phyloP scores from a whole-genome alignment of 345 rosid genomes.

The Euphorbia lathyris region DNA sequence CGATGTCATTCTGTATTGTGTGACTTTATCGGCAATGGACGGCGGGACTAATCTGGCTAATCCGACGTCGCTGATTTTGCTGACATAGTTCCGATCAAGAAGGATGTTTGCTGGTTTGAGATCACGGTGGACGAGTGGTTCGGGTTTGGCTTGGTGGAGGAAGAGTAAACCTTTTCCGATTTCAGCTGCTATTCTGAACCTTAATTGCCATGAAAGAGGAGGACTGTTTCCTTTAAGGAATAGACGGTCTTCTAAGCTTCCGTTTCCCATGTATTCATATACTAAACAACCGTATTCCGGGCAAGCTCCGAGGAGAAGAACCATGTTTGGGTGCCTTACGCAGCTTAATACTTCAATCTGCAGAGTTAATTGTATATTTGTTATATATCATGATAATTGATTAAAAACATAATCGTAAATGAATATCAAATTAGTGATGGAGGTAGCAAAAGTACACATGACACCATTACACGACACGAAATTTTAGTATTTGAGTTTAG shows the following conservation, averaged over 20 bases:
- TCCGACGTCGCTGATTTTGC: neutral
- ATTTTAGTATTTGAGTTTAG: no score
- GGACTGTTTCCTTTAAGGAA: neutral
- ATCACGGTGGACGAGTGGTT: slow-evolving; percentile 5
- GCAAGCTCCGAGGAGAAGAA: neutral
- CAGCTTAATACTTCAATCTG: slow-evolving; percentile 3
- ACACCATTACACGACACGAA: no score
- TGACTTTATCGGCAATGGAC: neutral
- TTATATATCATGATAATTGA: neutral
- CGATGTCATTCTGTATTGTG: neutral
- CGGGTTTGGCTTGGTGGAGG: neutral
- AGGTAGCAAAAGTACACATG: no score
- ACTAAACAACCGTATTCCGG: slow-evolving; percentile 1
- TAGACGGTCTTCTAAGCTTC: slow-evolving; percentile 2
- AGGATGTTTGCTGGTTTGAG: slow-evolving; percentile 3
- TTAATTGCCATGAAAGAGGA: neutral
- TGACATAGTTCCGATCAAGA: neutral
- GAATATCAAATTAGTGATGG: no score
- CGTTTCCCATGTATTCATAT: neutral
- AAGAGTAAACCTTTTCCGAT: neutral
- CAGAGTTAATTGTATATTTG: neutral
- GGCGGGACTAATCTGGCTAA: neutral
- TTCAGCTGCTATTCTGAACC: slow-evolving; percentile 3
- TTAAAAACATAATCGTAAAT: no score
- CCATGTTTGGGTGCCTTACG: slow-evolving; percentile 5